phyloP scores from a whole-genome alignment of 352 stramenopile species.

The Globisporangium ultimum region DNA sequence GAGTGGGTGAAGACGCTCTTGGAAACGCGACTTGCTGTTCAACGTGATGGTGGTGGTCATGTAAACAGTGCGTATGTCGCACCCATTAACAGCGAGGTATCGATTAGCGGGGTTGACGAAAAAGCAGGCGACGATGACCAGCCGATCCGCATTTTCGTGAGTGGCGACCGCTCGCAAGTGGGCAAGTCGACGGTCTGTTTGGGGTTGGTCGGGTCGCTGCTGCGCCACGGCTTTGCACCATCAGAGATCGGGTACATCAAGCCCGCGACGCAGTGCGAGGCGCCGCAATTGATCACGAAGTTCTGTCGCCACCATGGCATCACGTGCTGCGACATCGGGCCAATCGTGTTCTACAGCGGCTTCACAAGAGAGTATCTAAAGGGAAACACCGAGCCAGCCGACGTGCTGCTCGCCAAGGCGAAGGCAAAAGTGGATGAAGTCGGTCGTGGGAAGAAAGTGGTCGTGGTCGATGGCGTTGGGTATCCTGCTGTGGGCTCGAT shows the following conservation, averaged over 20 bases:
- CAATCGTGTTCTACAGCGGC: slow-evolving; percentile 96
- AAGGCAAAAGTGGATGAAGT: slow-evolving; percentile 87
- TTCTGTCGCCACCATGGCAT: slow-evolving; percentile 92
- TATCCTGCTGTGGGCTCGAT: slow-evolving; percentile 91
- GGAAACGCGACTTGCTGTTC: slow-evolving; percentile 19
- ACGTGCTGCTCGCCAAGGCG: slow-evolving; percentile 84
- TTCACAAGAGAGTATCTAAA: slow-evolving; percentile 97
- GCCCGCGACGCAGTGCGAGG: slow-evolving; percentile 96
- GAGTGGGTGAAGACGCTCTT: slow-evolving; percentile 35
- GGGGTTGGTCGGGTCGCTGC: slow-evolving; percentile 88
- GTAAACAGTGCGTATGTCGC: background rate
- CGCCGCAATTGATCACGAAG: slow-evolving; percentile 90
- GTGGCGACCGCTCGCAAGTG: slow-evolving; percentile 85
- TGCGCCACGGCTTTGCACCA: slow-evolving; percentile 63
- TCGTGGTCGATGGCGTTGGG: slow-evolving; percentile 96
- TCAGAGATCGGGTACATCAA: slow-evolving; percentile 97
- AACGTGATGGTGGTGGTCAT: background rate
- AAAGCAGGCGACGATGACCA: background rate
- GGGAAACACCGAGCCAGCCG: slow-evolving; percentile 82
- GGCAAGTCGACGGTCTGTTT: slow-evolving; percentile 97
- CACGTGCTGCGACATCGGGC: slow-evolving; percentile 85
- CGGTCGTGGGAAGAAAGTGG: slow-evolving; percentile 83
- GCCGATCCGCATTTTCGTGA: slow-evolving; percentile 67
- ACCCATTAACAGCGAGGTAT: too few relatives aligned
- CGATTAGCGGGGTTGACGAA: background rate